Conservation (phyloP, 805 yeast species). For the Priceomyces medius region DNA sequence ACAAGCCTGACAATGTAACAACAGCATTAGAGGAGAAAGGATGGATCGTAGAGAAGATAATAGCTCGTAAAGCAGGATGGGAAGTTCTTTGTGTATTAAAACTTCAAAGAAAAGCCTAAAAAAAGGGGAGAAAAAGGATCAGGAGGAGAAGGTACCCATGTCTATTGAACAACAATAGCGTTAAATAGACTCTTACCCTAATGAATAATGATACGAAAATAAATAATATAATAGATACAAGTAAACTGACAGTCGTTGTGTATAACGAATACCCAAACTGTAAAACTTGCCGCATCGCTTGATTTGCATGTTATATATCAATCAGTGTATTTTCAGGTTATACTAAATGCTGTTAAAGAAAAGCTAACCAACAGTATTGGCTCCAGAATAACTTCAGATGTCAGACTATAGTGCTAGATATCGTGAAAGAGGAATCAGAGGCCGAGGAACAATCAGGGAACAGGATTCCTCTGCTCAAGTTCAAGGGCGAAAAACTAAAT, state of each 20-base stretch:
- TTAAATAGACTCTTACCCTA: too few relatives aligned
- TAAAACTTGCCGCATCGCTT: too few relatives aligned
- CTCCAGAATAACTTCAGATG: constrained; percentile 1
- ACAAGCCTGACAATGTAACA: constrained; percentile 67
- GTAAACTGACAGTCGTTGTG: too few relatives aligned
- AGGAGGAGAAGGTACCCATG: too few relatives aligned
- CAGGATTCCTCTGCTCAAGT: not conserved
- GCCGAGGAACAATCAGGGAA: constrained; percentile 7
- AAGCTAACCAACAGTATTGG: not conserved
- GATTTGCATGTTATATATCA: not conserved
- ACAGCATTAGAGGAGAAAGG: constrained; percentile 41
- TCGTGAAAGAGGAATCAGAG: constrained; percentile 8
- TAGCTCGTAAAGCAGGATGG: constrained; percentile 89
- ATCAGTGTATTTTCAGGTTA: not conserved
- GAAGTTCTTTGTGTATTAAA: constrained; percentile 79
- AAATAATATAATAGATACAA: too few relatives aligned
- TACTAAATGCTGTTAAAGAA: not conserved
- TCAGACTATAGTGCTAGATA: constrained; percentile 9
- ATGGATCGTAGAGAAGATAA: constrained; percentile 58
- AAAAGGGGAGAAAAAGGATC: too few relatives aligned
- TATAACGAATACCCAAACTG: too few relatives aligned
- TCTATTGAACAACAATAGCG: too few relatives aligned
- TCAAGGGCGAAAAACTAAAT: constrained; percentile 21
- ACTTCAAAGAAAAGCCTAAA: constrained; percentile 31
- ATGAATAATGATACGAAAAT: too few relatives aligned